These are phyloP conservation scores for Boletus tomentosulus DNA, from an alignment of 768 basidiomycete genomes.

Conservation along the genomic window DNA sequence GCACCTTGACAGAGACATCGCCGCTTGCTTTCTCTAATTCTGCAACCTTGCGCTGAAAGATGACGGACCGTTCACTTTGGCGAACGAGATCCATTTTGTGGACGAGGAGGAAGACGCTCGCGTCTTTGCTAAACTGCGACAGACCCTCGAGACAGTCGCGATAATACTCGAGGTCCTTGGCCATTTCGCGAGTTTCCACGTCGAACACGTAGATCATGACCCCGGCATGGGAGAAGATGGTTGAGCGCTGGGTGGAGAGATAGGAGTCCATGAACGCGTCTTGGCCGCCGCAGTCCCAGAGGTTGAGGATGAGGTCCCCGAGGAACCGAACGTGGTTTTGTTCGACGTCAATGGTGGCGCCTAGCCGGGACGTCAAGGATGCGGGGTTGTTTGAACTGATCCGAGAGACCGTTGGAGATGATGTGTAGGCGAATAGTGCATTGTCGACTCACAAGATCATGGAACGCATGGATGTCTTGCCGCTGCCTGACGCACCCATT, in stretches of 20 bases:
- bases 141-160: slow-evolving; percentile 86
- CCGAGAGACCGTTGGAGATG: slow-evolving; percentile 7
- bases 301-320: slow-evolving; percentile 90
- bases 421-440: not conserved
- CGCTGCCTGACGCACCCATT: slow-evolving; percentile 96
- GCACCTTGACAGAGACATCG: slow-evolving; percentile 61
- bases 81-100: slow-evolving; percentile 98
- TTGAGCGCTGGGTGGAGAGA: slow-evolving; percentile 85
- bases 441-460: slow-evolving; percentile 83
- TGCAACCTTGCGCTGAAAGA: slow-evolving; percentile 67
- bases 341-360: slow-evolving; percentile 97
- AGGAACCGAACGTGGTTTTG: slow-evolving; percentile 97
- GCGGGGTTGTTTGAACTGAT: slow-evolving; percentile 90
- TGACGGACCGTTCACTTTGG: slow-evolving; percentile 46
- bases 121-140: slow-evolving; percentile 72
- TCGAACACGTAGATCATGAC: slow-evolving; percentile 99
- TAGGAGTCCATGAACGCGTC: slow-evolving; percentile 98
- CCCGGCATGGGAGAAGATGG: slow-evolving; percentile 94
- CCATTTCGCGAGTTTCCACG: slow-evolving; percentile 80
- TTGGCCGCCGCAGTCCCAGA: slow-evolving; percentile 99
- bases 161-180: slow-evolving; percentile 88
- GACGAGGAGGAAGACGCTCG: slow-evolving; percentile 82
- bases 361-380: slow-evolving; percentile 83
- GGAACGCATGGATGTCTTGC: slow-evolving; percentile 97
- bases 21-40: slow-evolving; percentile 71